These are phyloP conservation scores for Erigeron philadelphicus DNA, from an alignment of 140 eudicot species.

Conservation along the genomic window DNA sequence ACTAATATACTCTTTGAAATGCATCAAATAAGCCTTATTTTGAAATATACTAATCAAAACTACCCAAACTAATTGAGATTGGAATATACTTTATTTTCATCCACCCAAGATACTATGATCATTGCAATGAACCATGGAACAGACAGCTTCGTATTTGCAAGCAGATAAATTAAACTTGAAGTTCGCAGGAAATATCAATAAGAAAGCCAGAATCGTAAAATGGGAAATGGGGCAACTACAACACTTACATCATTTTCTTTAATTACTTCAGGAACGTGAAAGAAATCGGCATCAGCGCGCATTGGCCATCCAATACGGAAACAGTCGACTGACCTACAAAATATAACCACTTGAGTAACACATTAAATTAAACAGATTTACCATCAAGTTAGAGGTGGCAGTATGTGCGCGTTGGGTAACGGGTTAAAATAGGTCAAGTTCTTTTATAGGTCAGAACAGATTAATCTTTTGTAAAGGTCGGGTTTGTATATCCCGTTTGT, in stretches of 20 bases:
- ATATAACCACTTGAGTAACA: constrained; percentile 18
- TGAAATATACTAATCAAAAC: constrained; percentile 2
- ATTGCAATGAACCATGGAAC: neutral
- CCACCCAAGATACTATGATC: neutral
- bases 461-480: too few relatives aligned
- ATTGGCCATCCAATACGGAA: constrained; percentile 94
- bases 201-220: neutral
- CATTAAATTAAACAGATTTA: neutral
- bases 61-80: constrained; percentile 4
- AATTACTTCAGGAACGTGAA: constrained; percentile 40
- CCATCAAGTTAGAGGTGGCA: too few relatives aligned
- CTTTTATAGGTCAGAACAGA: too few relatives aligned
- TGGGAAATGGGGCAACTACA: constrained; percentile 17
- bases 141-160: constrained; percentile 13
- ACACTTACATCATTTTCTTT: constrained; percentile 39
- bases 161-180: constrained; percentile 12
- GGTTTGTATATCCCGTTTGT: too few relatives aligned
- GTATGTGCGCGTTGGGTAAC: too few relatives aligned
- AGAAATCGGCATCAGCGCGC: constrained; percentile 96
- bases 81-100: constrained; percentile 1
- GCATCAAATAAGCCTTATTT: neutral
- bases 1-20: neutral
- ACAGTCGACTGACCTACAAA: constrained; percentile 83
- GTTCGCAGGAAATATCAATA: constrained; percentile 5
- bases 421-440: too few relatives aligned